phyloP scores from a whole-genome alignment of 164 flowering plant genomes.

The Annona squamosa region DNA sequence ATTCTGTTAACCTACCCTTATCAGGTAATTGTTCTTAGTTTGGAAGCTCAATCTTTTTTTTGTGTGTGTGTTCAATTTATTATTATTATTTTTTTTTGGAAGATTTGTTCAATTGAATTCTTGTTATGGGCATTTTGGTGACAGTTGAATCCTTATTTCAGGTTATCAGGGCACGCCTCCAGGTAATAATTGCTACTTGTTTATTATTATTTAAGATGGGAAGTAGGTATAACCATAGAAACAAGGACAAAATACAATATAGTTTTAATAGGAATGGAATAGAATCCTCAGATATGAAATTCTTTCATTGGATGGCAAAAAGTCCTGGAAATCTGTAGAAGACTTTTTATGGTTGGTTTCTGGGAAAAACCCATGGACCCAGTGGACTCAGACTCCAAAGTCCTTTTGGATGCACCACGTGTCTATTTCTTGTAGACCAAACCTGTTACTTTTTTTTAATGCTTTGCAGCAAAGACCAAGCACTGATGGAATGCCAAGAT shows the following conservation, averaged over 20 bases:
- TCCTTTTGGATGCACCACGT: no score
- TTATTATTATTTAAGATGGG: no score
- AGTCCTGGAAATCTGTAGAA: no score
- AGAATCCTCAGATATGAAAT: no score
- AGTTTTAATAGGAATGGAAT: no score
- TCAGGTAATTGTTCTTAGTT: conserved; percentile 39
- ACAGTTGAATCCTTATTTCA: conserved; percentile 25
- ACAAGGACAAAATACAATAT: no score
- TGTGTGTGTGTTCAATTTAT: background rate
- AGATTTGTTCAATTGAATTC: background rate
- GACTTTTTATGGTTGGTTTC: no score
- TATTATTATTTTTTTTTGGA: no score
- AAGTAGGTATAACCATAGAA: no score
- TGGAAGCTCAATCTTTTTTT: background rate
- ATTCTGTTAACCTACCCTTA: conserved; percentile 83
- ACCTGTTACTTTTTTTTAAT: conserved; percentile 7
- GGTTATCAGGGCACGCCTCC: conserved; percentile 91
- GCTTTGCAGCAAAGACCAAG: conserved; percentile 82
- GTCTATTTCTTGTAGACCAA: background rate
- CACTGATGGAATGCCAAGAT: conserved; percentile 57
- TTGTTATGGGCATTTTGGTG: background rate
- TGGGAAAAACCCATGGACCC: no score
- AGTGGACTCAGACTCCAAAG: no score
- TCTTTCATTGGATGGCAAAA: no score
- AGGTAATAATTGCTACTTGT: conserved; percentile 37